These are phyloP conservation scores for Linderina pennispora DNA, from an alignment of 192 early-diverging fungal species.

Conservation along the genomic window DNA sequence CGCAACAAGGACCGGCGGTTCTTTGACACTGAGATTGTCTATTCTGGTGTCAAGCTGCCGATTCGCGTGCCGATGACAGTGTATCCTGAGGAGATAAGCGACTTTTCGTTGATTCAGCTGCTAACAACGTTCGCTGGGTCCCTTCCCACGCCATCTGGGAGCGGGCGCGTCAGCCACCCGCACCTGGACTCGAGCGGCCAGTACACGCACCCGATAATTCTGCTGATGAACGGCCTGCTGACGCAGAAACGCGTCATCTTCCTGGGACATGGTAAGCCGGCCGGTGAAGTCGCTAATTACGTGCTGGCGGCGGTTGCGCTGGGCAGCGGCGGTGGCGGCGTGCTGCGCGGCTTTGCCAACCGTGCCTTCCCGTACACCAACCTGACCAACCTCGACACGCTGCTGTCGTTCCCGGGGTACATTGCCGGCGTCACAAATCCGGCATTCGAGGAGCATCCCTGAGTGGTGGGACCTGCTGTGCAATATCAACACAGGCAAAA, in stretches of 20 bases:
- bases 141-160: slow-evolving; percentile 34
- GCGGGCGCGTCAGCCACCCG: slow-evolving; percentile 60
- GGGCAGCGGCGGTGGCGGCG: slow-evolving; percentile 83
- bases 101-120: slow-evolving; percentile 80
- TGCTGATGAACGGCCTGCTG: slow-evolving; percentile 84
- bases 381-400: slow-evolving; percentile 76
- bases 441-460: slow-evolving; percentile 87
- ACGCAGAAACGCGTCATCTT: slow-evolving; percentile 93
- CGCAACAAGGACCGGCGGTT: slow-evolving; percentile 82
- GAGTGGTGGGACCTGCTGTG: slow-evolving; percentile 97
- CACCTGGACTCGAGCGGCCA: slow-evolving; percentile 83
- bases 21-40: slow-evolving; percentile 81
- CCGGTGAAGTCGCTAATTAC: slow-evolving; percentile 88
- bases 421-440: slow-evolving; percentile 97
- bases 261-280: slow-evolving; percentile 82
- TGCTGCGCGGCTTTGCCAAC: slow-evolving; percentile 78
- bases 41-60: slow-evolving; percentile 76
- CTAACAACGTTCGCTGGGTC: slow-evolving; percentile 63
- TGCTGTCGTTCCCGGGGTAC: slow-evolving; percentile 81
- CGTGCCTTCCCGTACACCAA: slow-evolving; percentile 90
- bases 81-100: slow-evolving; percentile 86
- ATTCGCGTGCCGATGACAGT: slow-evolving; percentile 83
- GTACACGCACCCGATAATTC: slow-evolving; percentile 77
- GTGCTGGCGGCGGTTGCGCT: slow-evolving; percentile 86
- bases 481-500: slow-evolving; percentile 89